These are phyloP conservation scores for Verticillium zaregamsianum DNA, from an alignment of 2,329 filamentous ascomycete species.

Conservation along the genomic window DNA sequence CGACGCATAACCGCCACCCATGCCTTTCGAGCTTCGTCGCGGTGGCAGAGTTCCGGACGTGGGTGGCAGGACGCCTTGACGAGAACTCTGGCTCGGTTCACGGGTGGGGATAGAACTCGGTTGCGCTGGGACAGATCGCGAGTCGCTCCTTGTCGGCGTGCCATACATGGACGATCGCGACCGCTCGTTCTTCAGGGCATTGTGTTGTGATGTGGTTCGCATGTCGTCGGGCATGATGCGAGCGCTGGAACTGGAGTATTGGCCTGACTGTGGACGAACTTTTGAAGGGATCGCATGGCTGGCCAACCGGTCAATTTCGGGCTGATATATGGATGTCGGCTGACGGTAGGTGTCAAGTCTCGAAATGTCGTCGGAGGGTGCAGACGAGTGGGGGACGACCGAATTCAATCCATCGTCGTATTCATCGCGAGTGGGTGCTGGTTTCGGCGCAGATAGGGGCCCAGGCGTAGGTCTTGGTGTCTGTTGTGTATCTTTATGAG, in stretches of 20 bases:
- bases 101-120: conserved; percentile 58
- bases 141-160: conserved; percentile 55
- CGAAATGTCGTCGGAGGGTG: conserved; percentile 27
- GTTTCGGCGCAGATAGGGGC: background rate
- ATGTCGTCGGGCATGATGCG: conserved; percentile 10
- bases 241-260: conserved; percentile 26
- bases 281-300: conserved; percentile 1
- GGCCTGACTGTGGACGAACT: conserved; percentile 7
- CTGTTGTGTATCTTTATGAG: background rate
- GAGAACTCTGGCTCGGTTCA: conserved; percentile 62
- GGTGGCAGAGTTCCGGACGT: conserved; percentile 65
- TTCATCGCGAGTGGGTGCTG: background rate
- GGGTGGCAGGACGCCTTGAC: conserved; percentile 44
- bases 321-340: conserved; percentile 2
- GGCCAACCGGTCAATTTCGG: conserved; percentile 5
- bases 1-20: conserved; percentile 52
- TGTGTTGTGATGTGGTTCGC: conserved; percentile 36
- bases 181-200: conserved; percentile 53
- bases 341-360: conserved; percentile 8
- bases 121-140: conserved; percentile 56
- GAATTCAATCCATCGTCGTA: background rate
- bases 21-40: conserved; percentile 70
- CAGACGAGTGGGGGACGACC: conserved; percentile 26
- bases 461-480: background rate
- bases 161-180: conserved; percentile 54